These are phyloP conservation scores for Vaccinium myrtillus DNA, from an alignment of 148 eudicot genomes.

Conservation along the genomic window DNA sequence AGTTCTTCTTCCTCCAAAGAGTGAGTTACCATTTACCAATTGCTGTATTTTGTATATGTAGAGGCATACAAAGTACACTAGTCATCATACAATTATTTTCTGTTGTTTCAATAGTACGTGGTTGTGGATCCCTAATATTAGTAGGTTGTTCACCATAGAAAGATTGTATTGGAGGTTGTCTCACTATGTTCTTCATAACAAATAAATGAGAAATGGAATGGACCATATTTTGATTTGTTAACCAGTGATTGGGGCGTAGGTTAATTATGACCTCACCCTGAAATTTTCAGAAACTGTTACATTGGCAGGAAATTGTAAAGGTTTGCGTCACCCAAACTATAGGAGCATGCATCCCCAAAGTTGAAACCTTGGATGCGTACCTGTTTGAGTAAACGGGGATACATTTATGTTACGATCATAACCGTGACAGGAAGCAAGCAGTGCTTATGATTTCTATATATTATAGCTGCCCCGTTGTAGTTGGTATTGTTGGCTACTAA, in stretches of 20 bases:
- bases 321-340: background rate
- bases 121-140: background rate
- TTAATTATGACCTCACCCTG: background rate
- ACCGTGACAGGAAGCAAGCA: background rate
- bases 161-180: background rate
- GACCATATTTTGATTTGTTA: background rate
- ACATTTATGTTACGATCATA: background rate
- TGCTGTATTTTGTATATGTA: background rate
- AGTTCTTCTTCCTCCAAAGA: constrained; percentile 81
- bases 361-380: background rate
- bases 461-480: background rate
- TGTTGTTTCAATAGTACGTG: background rate
- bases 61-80: background rate
- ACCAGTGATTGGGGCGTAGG: background rate
- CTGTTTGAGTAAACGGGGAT: background rate
- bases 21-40: constrained; percentile 61
- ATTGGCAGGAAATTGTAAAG: background rate
- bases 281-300: background rate
- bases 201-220: background rate
- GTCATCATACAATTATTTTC: constrained; percentile 2
- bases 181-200: background rate
- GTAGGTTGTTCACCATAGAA: background rate
- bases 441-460: background rate
- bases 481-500: background rate
- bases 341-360: too few relatives aligned